Conservation (phyloP, 768 basidiomycete genomes). For the Podaxis mareebaensis region DNA sequence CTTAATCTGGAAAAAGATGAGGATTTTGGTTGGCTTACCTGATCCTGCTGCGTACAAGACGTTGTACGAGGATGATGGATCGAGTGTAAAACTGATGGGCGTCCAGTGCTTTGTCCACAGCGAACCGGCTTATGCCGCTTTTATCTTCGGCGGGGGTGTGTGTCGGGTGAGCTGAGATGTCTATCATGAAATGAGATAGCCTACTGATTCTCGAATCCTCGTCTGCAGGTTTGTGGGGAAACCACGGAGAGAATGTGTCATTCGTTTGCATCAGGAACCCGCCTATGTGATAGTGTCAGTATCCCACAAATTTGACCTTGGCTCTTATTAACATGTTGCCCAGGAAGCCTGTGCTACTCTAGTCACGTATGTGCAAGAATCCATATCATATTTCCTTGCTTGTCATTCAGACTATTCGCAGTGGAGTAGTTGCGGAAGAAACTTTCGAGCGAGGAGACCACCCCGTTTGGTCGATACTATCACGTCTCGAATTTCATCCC, state of each 20-base stretch:
- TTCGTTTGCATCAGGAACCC: constrained; percentile 49
- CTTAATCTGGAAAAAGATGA: constrained; percentile 17
- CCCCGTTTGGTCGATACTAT: neutral
- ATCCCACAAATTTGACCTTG: neutral
- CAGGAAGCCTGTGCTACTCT: neutral
- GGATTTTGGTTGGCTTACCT: constrained; percentile 19
- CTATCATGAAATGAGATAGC: neutral
- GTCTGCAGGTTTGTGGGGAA: constrained; percentile 38
- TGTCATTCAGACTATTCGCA: neutral
- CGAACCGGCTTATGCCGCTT: constrained; percentile 63
- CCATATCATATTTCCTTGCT: neutral
- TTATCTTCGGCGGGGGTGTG: constrained; percentile 56
- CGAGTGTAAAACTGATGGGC: neutral
- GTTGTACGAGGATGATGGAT: neutral
- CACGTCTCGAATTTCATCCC: neutral
- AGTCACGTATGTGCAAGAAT: neutral
- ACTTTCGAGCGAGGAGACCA: neutral
- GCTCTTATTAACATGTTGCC: neutral
- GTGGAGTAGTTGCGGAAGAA: neutral
- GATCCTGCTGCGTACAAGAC: constrained; percentile 18
- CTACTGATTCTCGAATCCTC: neutral
- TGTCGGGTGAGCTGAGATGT: constrained; percentile 48
- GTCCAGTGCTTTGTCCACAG: constrained; percentile 23
- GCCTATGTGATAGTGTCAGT: constrained; percentile 43
- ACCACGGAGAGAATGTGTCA: constrained; percentile 36